Conservation (phyloP, 2,329 filamentous ascomycete genomes). For the Venturia pyrina region DNA sequence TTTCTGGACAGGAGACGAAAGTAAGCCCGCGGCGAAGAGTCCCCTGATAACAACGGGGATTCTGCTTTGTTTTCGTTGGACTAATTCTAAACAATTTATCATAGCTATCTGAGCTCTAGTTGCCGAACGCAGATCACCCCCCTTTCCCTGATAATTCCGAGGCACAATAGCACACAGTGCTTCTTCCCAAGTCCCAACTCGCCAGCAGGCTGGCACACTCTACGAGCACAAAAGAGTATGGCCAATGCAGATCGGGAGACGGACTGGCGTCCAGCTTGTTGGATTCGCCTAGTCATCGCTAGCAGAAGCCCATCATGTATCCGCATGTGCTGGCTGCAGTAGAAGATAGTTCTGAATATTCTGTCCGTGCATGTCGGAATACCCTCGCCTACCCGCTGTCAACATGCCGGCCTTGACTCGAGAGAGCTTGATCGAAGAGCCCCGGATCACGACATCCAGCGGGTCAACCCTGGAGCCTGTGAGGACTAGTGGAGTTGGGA, state of each 20-base stretch:
- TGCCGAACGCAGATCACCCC: neutral
- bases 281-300: neutral
- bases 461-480: neutral
- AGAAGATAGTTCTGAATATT: neutral
- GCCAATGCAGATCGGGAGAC: neutral
- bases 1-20: neutral
- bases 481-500: neutral
- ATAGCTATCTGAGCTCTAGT: neutral
- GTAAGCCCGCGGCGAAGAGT: neutral
- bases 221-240: neutral
- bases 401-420: neutral
- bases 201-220: neutral
- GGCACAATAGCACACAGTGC: neutral
- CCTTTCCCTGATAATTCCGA: neutral
- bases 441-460: neutral
- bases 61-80: neutral
- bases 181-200: neutral
- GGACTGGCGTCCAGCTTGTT: neutral
- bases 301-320: neutral
- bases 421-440: neutral
- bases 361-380: neutral
- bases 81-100: neutral
- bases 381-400: neutral
- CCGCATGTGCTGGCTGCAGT: slow-evolving; percentile 1
- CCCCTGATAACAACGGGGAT: neutral